phyloP scores from a whole-genome alignment of 1,284 basidiomycete genomes.

The Golubevia pallescens region DNA sequence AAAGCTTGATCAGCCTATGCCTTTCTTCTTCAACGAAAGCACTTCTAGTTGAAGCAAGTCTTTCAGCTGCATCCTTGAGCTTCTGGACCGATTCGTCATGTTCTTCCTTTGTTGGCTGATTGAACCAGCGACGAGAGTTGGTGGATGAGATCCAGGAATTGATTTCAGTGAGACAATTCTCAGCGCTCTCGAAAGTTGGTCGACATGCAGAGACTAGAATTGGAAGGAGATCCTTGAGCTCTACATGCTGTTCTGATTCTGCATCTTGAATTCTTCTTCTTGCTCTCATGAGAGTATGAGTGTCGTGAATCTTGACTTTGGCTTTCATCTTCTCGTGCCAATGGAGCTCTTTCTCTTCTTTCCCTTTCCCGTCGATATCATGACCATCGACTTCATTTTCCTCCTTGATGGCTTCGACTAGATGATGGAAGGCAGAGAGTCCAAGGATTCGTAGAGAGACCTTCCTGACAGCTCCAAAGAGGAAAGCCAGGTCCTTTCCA shows the following conservation, averaged over 20 bases:
- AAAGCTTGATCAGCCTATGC: constrained; percentile 11
- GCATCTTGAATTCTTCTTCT: constrained; percentile 64
- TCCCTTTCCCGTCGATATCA: constrained; percentile 30
- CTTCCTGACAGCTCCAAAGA: constrained; percentile 19
- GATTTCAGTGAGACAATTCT: constrained; percentile 62
- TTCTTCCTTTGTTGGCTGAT: constrained; percentile 30
- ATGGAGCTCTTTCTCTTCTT: background rate
- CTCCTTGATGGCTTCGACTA: constrained; percentile 36
- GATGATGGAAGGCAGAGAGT: background rate
- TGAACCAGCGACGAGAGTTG: constrained; percentile 69
- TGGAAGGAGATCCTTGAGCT: constrained; percentile 68
- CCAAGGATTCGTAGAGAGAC: constrained; percentile 19
- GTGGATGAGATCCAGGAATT: constrained; percentile 33
- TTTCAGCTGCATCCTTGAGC: constrained; percentile 65
- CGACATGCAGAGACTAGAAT: constrained; percentile 67
- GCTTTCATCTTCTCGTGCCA: constrained; percentile 58
- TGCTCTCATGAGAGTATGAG: constrained; percentile 41
- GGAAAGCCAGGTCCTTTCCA: constrained; percentile 61
- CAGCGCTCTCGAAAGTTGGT: constrained; percentile 66
- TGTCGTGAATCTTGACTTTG: constrained; percentile 64
- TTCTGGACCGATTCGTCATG: constrained; percentile 27
- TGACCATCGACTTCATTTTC: constrained; percentile 54
- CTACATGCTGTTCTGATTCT: constrained; percentile 66
- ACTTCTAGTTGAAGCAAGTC: constrained; percentile 13
- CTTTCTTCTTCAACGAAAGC: constrained; percentile 63